Evolutionary conservation across 1,284 basidiomycete species (phyloP).

Genomic region (Marasmius oreades): DNA sequence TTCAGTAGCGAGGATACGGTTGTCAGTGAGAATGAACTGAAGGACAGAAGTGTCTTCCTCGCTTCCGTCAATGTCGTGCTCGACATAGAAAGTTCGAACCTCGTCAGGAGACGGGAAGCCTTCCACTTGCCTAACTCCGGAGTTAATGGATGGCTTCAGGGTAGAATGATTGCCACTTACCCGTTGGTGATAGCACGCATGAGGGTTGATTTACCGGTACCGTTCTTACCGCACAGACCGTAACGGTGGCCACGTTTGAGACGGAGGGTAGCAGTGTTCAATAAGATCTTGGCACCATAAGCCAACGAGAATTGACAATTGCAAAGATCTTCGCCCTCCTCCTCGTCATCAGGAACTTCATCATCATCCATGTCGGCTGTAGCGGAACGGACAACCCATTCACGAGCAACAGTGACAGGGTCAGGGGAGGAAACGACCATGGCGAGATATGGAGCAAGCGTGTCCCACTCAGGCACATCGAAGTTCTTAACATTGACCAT

Average conservation of each 20-base stretch:
- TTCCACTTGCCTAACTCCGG: slow-evolving; percentile 75
- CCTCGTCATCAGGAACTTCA: slow-evolving; percentile 80
- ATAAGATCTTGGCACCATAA: slow-evolving; percentile 97
- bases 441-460: slow-evolving; percentile 74
- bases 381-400: slow-evolving; percentile 89
- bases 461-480: slow-evolving; percentile 85
- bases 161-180: slow-evolving; percentile 22
- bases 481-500: slow-evolving; percentile 91
- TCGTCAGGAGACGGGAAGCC: slow-evolving; percentile 96
- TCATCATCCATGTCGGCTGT: slow-evolving; percentile 73
- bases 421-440: slow-evolving; percentile 68
- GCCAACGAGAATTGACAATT: slow-evolving; percentile 98
- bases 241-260: slow-evolving; percentile 99
- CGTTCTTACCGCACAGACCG: slow-evolving; percentile 97
- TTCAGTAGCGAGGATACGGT: slow-evolving; percentile 74
- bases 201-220: slow-evolving; percentile 97
- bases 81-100: slow-evolving; percentile 98
- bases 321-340: slow-evolving; percentile 96
- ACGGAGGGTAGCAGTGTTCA: slow-evolving; percentile 94
- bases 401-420: slow-evolving; percentile 67
- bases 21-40: slow-evolving; percentile 84
- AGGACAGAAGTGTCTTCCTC: slow-evolving; percentile 92
- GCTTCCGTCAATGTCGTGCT: slow-evolving; percentile 97
- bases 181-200: slow-evolving; percentile 95
- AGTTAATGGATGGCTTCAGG: slow-evolving; percentile 9